Percentiles rank a stretch among this genome's conserved stretches.
These are phyloP conservation scores for Heliosperma pusillum DNA, from an alignment of 148 eudicot species.

Conservation along the genomic window DNA sequence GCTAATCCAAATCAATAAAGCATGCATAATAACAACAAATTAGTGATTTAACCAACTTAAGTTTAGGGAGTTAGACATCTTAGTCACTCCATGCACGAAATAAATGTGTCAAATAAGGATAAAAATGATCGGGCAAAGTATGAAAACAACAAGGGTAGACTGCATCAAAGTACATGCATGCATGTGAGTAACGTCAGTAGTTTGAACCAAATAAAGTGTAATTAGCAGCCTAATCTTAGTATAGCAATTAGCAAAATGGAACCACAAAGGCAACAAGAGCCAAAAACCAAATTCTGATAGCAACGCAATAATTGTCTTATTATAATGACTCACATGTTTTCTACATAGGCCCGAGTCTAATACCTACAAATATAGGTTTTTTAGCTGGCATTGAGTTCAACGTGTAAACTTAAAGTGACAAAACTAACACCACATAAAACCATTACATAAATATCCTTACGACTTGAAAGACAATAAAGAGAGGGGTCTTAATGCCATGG, in stretches of 20 bases:
- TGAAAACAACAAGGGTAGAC: neutral
- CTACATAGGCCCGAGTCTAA: conserved; percentile 4
- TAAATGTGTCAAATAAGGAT: conserved; percentile 8
- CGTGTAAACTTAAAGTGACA: conserved; percentile 19
- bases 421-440: conserved; percentile 24
- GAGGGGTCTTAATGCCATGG: conserved; percentile 10
- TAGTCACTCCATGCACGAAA: neutral
- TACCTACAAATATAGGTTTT: conserved; percentile 18
- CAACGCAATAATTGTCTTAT: conserved; percentile 5
- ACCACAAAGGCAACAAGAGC: neutral
- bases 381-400: conserved; percentile 27
- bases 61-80: neutral
- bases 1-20: conserved; percentile 8
- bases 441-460: conserved; percentile 6
- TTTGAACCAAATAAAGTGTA: conserved; percentile 15
- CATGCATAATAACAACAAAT: conserved; percentile 2
- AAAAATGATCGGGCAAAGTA: conserved; percentile 18
- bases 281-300: conserved; percentile 13
- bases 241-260: neutral
- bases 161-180: conserved; percentile 14
- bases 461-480: conserved; percentile 16
- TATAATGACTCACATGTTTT: conserved; percentile 14
- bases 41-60: too few species aligned
- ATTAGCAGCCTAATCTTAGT: neutral
- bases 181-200: conserved; percentile 20